Evolutionary conservation across 176 grass and related monocot species (phyloP), one percentile per base, ranked within the genome.

Genomic region (Hyparrhenia diplandra): DNA sequence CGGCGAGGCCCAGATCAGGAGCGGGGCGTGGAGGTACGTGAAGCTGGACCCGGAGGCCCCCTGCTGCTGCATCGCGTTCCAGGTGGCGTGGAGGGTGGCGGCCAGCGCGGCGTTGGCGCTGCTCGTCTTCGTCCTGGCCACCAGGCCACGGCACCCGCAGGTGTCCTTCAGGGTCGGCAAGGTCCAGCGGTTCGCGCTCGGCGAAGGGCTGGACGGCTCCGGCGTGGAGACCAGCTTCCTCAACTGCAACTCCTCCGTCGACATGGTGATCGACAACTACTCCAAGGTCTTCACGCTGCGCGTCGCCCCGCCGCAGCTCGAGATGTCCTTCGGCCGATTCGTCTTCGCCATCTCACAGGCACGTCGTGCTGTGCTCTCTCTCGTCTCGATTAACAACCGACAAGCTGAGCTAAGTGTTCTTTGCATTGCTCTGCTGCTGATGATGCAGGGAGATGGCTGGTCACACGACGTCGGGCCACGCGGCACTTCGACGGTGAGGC

Each of bases 161-260:
- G 87, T 95, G 43, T 79, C 82, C 54, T 89, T 98, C 77, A 86
- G 87, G 63, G 74, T 93, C 10, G 78, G 81, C 46, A 74, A 61
- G 67, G 71, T 91, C n/a, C 71, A 89, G 86, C 81, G 75, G 35
- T 98, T 98, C 78, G 85, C 80, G 61, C 92, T 98, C 21, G 88
- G 95, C 30, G 90, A 98, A 86, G 92, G 95, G 18, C 70, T 91
- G 21, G 95, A 98, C 76, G 86, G 70, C 17, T 91, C 92, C 3
- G 95, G 92, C 35, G 92, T 98, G 10, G 86, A 93, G 75, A 98
- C 95, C 43, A 95, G 86, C 66, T 83, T 98, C 73, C 70, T 98
- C 45, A 84, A 84, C 82, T 94, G 95, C 88, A 98, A 98, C 84
- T 89, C 86, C 74, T 93, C 90, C 46, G 83, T 98, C 28, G 82